Conservation (phyloP, 192 early-diverging fungal genomes). For the Phlyctochytrium bullatum region DNA sequence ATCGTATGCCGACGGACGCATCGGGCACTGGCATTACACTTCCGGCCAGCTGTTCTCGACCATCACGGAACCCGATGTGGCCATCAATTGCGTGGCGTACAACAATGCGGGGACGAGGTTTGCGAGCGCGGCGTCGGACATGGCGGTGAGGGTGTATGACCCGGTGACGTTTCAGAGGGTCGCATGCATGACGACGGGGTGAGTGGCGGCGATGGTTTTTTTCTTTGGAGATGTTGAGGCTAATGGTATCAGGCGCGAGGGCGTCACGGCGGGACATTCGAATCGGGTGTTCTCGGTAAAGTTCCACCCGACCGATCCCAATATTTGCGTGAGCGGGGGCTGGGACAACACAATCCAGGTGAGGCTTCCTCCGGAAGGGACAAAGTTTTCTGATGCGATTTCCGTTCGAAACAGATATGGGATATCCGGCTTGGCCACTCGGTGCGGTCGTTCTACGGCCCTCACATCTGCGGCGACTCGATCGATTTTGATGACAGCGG, state of each 20-base stretch:
- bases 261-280: conserved; percentile 47
- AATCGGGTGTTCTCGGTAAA: conserved; percentile 51
- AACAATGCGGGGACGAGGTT: conserved; percentile 26
- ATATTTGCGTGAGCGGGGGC: conserved; percentile 47
- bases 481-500: conserved; percentile 45
- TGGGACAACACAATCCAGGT: conserved; percentile 59
- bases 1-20: conserved; percentile 49
- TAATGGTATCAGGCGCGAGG: conserved; percentile 23
- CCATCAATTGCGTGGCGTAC: conserved; percentile 43
- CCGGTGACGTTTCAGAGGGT: conserved; percentile 17
- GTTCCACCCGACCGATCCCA: conserved; percentile 50
- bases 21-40: conserved; percentile 52
- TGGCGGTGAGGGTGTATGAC: conserved; percentile 47
- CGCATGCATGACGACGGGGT: conserved; percentile 28
- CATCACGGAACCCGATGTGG: conserved; percentile 38
- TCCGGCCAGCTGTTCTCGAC: conserved; percentile 43
- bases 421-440: conserved; percentile 42
- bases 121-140: conserved; percentile 44
- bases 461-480: conserved; percentile 59
- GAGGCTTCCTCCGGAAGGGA: neutral
- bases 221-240: neutral
- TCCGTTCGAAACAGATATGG: conserved; percentile 53
- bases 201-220: neutral
- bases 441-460: conserved; percentile 49
- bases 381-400: no score